Evolutionary conservation across 305 asterid genomes (phyloP).

Genomic region (Coffea humblotiana): DNA sequence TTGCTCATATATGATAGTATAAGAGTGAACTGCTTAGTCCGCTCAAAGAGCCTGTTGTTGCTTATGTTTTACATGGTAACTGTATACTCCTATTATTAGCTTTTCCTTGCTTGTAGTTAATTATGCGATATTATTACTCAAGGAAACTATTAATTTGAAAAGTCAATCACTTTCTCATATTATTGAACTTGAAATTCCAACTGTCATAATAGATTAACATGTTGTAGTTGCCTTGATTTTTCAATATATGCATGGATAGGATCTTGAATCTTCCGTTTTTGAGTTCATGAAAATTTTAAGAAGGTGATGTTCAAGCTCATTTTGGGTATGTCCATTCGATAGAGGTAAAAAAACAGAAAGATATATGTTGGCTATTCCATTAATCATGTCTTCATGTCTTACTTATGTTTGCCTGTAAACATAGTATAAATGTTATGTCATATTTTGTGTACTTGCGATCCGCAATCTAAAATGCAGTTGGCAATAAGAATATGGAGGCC

Average conservation of each 20-base stretch:
- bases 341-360: background rate
- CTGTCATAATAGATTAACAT: background rate
- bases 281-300: background rate
- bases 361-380: background rate
- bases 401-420: background rate
- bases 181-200: background rate
- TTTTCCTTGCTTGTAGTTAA: background rate
- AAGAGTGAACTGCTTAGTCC: background rate
- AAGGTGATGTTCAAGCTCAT: background rate
- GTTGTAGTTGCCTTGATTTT: background rate
- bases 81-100: background rate
- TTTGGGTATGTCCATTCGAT: background rate
- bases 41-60: background rate
- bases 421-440: background rate
- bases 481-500: background rate
- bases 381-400: background rate
- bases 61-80: background rate
- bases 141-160: too few species aligned
- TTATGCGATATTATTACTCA: background rate
- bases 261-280: background rate
- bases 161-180: background rate
- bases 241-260: background rate
- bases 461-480: too few species aligned
- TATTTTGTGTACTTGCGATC: background rate
- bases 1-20: background rate